These are phyloP conservation scores for Hevea brasiliensis DNA, from an alignment of 345 rosid species.

Conservation along the genomic window DNA sequence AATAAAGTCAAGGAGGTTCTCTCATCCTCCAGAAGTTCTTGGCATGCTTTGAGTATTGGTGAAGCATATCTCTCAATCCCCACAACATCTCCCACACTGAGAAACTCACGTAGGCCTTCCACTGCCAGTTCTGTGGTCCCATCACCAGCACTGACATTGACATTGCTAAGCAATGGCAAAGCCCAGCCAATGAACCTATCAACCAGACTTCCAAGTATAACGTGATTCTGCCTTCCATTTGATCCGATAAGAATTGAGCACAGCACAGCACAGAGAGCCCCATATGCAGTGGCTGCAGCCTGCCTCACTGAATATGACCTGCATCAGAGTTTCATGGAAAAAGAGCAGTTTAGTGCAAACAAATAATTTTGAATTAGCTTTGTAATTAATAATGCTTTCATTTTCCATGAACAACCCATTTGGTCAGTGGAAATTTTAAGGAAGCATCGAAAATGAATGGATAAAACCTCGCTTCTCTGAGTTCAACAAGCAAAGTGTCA, in stretches of 20 bases:
- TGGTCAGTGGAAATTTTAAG: neutral
- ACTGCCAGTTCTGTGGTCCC: constrained; percentile 65
- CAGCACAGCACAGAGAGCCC: constrained; percentile 72
- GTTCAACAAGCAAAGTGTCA: neutral
- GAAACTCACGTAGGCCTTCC: constrained; percentile 77
- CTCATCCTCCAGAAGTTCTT: constrained; percentile 90
- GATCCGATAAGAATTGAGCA: constrained; percentile 69
- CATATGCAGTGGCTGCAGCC: constrained; percentile 66
- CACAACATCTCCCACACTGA: constrained; percentile 67
- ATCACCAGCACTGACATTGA: constrained; percentile 59
- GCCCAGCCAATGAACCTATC: constrained; percentile 85
- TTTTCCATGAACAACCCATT: neutral
- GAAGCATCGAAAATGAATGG: neutral
- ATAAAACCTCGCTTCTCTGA: neutral
- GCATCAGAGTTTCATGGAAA: constrained; percentile 21
- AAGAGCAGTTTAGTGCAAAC: neutral
- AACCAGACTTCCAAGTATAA: constrained; percentile 68
- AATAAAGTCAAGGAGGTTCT: constrained; percentile 79
- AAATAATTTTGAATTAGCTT: neutral
- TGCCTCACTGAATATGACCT: constrained; percentile 75
- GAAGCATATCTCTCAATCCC: constrained; percentile 76
- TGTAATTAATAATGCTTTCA: neutral
- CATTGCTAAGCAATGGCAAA: constrained; percentile 70
- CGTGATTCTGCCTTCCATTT: constrained; percentile 76
- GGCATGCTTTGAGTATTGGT: constrained; percentile 78